Percentiles rank a stretch among this genome's conserved stretches.
Conservation (phyloP, 805 yeast genomes). For the Candida namnaoensis region DNA sequence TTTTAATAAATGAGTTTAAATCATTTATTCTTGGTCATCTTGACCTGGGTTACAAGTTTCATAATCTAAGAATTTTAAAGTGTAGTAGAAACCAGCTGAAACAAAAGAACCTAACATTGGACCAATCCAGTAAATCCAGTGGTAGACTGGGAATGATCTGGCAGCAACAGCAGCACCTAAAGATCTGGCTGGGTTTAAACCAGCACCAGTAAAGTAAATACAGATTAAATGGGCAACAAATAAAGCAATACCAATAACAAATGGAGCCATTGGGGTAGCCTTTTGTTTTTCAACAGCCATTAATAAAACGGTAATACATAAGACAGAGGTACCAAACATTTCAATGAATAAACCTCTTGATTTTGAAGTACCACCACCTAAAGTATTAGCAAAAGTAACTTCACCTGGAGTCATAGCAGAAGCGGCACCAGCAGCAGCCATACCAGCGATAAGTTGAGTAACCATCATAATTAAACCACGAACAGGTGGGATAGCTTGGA, state of each 20-base stretch:
- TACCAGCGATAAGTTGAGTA: slow-evolving; percentile 74
- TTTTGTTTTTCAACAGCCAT: slow-evolving; percentile 77
- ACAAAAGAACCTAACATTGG: slow-evolving; percentile 66
- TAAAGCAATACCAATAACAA: slow-evolving; percentile 74
- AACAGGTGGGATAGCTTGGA: slow-evolving; percentile 64
- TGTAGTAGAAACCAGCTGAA: slow-evolving; percentile 60
- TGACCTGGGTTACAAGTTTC: slow-evolving; percentile 65
- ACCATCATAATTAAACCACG: slow-evolving; percentile 60
- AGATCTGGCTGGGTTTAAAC: slow-evolving; percentile 85
- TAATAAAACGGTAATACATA: slow-evolving; percentile 72
- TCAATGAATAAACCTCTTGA: slow-evolving; percentile 75
- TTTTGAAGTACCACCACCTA: slow-evolving; percentile 66
- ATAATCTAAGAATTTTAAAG: slow-evolving; percentile 57
- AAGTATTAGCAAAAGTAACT: slow-evolving; percentile 58
- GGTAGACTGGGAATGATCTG: slow-evolving; percentile 67
- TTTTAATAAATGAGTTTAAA: neutral
- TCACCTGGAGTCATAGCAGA: slow-evolving; percentile 79
- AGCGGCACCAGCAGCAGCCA: slow-evolving; percentile 90
- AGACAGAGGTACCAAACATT: slow-evolving; percentile 67
- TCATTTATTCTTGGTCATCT: slow-evolving; percentile 36
- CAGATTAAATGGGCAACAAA: slow-evolving; percentile 76
- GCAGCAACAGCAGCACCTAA: slow-evolving; percentile 79
- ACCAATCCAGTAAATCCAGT: slow-evolving; percentile 93
- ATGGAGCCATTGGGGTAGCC: slow-evolving; percentile 73
- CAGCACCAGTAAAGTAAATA: slow-evolving; percentile 85